Evolutionary conservation across 2,329 filamentous ascomycete species (phyloP), one percentile per base, ranked within the genome.

Genomic region (Sporothrix mexicana): DNA sequence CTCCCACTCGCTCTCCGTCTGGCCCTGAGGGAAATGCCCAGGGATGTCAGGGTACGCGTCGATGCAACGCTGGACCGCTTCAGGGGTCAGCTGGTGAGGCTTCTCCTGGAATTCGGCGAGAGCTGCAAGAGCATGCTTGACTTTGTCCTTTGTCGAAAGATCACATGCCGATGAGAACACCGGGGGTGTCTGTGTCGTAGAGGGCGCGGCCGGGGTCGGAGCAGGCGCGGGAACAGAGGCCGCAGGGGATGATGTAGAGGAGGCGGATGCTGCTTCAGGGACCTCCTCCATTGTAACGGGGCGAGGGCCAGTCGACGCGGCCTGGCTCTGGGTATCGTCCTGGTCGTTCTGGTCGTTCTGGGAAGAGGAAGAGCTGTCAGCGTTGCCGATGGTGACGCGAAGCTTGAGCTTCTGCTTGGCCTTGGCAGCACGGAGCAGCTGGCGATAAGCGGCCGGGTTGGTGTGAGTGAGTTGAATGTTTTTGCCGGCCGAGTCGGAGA

Each of bases 391-490:
- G 51, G 88, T 91, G 51, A 93, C 91, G 77, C 90, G 93, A 74
- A 99, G 88, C 82, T 96, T 95, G 77, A 99, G 91, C 90, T 98
- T 99, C 76, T 95, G 90, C 87, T 99, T 99, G 51, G 96, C 96
- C 86, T 98, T 99, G 76, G 96, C 96, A 77, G 96, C 96, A 78
- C 96, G 92, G 81, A 96, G 95, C 57, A 99, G 91, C 81, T 98
- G 96, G 86, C 98, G 98, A 87, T 97, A 99, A 79, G 97, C 93
- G 62, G 93, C 87, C 9, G 88, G 83, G 79, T 97, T 97, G 80
- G 86, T 86, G 75, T 90, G 85, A 81, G 97, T 92, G 74, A 99
- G 91, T 61, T 88, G 86, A 76, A 98, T 88, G 82, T 92, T 98
- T 76, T 90, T 86, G 62, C 87, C 92, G 76, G 94, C 93, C 76